phyloP scores from a whole-genome alignment of 2,329 filamentous ascomycete species.

The Aspergillus felis region DNA sequence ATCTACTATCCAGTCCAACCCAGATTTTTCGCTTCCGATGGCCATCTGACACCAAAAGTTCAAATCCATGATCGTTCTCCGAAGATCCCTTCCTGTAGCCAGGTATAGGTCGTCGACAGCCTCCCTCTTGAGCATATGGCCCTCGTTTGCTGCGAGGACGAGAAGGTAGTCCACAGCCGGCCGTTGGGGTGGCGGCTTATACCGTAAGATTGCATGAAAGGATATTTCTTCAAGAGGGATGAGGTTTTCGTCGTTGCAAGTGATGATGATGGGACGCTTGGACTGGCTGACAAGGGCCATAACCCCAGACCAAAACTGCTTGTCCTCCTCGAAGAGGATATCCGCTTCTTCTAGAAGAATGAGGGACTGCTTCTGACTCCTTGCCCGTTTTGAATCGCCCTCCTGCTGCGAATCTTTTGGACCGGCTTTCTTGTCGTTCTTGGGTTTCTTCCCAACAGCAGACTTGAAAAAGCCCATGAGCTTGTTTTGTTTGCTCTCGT shows the following conservation, averaged over 20 bases:
- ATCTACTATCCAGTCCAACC: slow-evolving; percentile 83
- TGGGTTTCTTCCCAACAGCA: slow-evolving; percentile 36
- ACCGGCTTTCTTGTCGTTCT: slow-evolving; percentile 16
- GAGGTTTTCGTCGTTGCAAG: slow-evolving; percentile 87
- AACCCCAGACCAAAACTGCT: slow-evolving; percentile 87
- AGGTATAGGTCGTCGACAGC: slow-evolving; percentile 68
- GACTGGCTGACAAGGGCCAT: slow-evolving; percentile 74
- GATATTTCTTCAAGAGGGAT: slow-evolving; percentile 70
- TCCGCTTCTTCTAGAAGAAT: slow-evolving; percentile 95
- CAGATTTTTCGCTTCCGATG: slow-evolving; percentile 81
- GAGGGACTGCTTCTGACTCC: slow-evolving; percentile 80
- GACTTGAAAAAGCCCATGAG: slow-evolving; percentile 78
- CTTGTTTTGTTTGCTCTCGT: slow-evolving; percentile 69
- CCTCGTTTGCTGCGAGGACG: slow-evolving; percentile 80
- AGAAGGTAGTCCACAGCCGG: slow-evolving; percentile 76
- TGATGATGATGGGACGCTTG: slow-evolving; percentile 88
- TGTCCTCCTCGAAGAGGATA: slow-evolving; percentile 90
- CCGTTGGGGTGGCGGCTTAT: slow-evolving; percentile 61
- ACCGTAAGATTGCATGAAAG: slow-evolving; percentile 81
- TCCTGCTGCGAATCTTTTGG: slow-evolving; percentile 20
- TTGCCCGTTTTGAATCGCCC: slow-evolving; percentile 30
- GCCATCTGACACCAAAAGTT: slow-evolving; percentile 98
- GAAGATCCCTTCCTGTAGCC: slow-evolving; percentile 66
- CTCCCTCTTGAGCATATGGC: slow-evolving; percentile 68
- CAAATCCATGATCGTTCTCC: slow-evolving; percentile 76